These are phyloP conservation scores for Euphorbia lathyris DNA, from an alignment of 345 rosid species.

Conservation along the genomic window DNA sequence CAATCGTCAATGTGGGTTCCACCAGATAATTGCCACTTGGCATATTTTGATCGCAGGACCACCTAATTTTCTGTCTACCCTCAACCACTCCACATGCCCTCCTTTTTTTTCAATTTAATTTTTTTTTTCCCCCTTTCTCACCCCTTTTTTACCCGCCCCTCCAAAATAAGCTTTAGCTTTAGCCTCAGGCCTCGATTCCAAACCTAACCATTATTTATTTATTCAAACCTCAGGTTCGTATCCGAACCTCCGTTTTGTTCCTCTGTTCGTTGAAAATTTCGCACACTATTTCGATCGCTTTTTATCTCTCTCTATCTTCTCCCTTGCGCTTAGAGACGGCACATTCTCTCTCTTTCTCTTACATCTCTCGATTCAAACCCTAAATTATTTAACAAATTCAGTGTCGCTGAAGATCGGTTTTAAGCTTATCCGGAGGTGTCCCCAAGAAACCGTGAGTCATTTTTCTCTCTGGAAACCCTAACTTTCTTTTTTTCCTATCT, in stretches of 20 bases:
- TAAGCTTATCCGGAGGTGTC: conserved; percentile 31
- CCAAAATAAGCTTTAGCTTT: background rate
- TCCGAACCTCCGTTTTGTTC: conserved; percentile 40
- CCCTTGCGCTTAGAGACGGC: conserved; percentile 18
- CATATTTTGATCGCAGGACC: conserved; percentile 7
- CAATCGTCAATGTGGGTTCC: background rate
- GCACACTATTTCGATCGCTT: conserved; percentile 45
- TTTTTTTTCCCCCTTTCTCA: background rate
- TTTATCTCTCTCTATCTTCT: conserved; percentile 32
- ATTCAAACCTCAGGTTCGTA: conserved; percentile 18
- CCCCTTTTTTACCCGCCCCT: background rate
- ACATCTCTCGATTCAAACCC: conserved; percentile 34
- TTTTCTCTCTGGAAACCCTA: conserved; percentile 41
- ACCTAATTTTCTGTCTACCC: conserved; percentile 16
- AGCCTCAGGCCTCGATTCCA: conserved; percentile 31
- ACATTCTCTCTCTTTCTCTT: background rate
- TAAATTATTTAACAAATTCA: conserved; percentile 28
- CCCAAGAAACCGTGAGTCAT: conserved; percentile 31
- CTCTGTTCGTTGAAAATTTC: conserved; percentile 59
- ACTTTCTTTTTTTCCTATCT: conserved; percentile 12
- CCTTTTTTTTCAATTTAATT: background rate
- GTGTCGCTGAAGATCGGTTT: conserved; percentile 30
- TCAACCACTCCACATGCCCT: conserved; percentile 17
- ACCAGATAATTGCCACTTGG: conserved; percentile 4
- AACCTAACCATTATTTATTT: conserved; percentile 17